Evolutionary conservation across 148 eudicot species (phyloP).

Genomic region (Diospyros kaki): DNA sequence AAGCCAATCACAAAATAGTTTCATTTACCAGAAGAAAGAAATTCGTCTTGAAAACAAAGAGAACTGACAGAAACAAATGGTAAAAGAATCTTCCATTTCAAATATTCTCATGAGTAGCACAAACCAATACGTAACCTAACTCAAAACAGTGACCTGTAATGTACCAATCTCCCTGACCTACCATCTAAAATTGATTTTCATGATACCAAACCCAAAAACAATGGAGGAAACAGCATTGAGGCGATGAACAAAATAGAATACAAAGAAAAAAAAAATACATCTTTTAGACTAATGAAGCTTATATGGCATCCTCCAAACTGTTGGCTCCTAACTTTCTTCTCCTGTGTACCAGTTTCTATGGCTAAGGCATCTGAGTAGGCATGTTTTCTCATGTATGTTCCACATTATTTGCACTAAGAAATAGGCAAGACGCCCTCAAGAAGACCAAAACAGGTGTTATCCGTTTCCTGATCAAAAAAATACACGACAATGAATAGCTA

Average conservation of each 20-base stretch:
- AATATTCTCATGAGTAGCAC: too few relatives aligned
- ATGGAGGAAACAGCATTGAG: not conserved
- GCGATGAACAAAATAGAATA: not conserved
- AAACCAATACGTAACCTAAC: too few relatives aligned
- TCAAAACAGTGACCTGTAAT: constrained; percentile 8
- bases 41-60: too few relatives aligned
- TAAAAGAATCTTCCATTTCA: too few relatives aligned
- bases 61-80: too few relatives aligned
- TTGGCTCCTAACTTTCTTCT: constrained; percentile 12
- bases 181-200: constrained; percentile 8
- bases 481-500: constrained; percentile 28
- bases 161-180: constrained; percentile 17
- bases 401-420: constrained; percentile 32
- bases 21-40: too few relatives aligned
- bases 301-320: constrained; percentile 10
- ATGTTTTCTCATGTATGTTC: constrained; percentile 18
- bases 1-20: too few relatives aligned
- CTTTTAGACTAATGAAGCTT: constrained; percentile 9
- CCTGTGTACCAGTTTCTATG: constrained; percentile 6
- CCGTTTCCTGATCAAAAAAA: constrained; percentile 40
- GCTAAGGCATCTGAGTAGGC: constrained; percentile 8
- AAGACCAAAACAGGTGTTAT: constrained; percentile 25
- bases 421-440: constrained; percentile 22
- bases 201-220: constrained; percentile 1
- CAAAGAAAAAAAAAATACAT: not conserved